Evolutionary conservation across 1,284 basidiomycete genomes (phyloP), one percentile per base, ranked within the genome.

Genomic region (Malassezia nana): DNA sequence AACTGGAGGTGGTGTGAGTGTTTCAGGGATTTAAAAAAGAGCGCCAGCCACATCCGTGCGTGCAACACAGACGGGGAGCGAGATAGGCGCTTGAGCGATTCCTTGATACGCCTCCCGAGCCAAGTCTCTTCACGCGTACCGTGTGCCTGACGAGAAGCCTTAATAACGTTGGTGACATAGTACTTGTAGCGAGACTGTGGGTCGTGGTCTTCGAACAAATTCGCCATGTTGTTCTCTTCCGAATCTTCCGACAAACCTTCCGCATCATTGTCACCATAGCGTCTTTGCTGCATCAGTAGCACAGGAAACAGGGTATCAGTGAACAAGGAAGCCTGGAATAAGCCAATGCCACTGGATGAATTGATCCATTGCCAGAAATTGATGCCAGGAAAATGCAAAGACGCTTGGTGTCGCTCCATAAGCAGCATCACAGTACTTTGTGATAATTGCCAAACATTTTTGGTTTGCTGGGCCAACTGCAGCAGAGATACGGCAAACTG

Each of bases 1-100:
- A 77, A 78, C 22, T 70, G 68, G 13, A 76, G 63, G 60, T 78
- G 77, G 18, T 72, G 74, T 6, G 76, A 77, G 46, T 75, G 74
- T 44, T 72, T 74, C n/a, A 75, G 28, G 5, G 30, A 33, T 2
- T 46, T 49, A 9, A 66, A 29, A 8, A 18, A 9, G 6, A 47
- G 26, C 8, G 67, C 65, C 5, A 65, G 20, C 5, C 46, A 42
- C 1, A 70, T 32, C 3, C 67, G 63, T 33, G 9, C 4, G 6
- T 28, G 13, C 8, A 47, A 15, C 12, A 35, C 16, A 39, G 29
- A 15, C 39, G 43, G 43, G 60, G 39, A 4, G 57, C 57, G n/a
- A 29, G 29, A 0, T n/a, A 48, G 6, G 40, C 38, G 24, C 48
- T 46, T 6, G 47, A 47, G 9, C 54, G 10, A 4, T 0, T 30